Evolutionary conservation across 495 filamentous ascomycete genomes (phyloP).

Genomic region (Xylaria palmicola): DNA sequence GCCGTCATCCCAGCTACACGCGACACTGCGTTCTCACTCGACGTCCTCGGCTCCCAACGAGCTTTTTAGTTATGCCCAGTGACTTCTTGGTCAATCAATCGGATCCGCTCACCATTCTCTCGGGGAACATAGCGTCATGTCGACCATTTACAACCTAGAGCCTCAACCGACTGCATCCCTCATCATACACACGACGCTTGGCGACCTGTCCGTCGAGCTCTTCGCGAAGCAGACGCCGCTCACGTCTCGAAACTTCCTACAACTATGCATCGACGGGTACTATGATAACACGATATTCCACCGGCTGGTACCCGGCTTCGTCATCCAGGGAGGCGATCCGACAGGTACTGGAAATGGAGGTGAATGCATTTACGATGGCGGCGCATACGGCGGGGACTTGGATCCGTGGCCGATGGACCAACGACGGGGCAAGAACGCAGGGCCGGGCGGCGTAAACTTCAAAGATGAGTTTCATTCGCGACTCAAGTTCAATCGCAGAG

Average conservation of each 20-base stretch:
- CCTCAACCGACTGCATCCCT: constrained; percentile 88
- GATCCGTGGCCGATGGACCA: constrained; percentile 63
- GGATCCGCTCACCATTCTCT: too few species aligned
- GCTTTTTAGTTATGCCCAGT: too few species aligned
- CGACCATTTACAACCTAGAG: constrained; percentile 87
- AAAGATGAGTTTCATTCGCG: constrained; percentile 90
- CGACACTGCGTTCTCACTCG: neutral
- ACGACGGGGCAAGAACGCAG: constrained; percentile 55
- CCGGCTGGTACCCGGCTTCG: constrained; percentile 85
- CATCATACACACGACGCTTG: constrained; percentile 82
- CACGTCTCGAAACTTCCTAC: constrained; percentile 92
- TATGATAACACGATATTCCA: constrained; percentile 92
- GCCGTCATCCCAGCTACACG: neutral
- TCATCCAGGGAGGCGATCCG: constrained; percentile 88
- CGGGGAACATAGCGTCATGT: constrained; percentile 55
- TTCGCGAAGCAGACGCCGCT: constrained; percentile 92
- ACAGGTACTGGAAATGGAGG: constrained; percentile 86
- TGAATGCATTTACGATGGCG: constrained; percentile 85
- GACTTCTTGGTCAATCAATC: too few species aligned
- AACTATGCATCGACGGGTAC: constrained; percentile 91
- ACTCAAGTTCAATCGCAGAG: constrained; percentile 88
- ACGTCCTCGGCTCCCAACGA: too few species aligned
- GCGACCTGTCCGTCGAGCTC: constrained; percentile 84
- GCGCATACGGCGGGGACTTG: constrained; percentile 65
- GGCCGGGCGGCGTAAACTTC: constrained; percentile 58